phyloP scores from a whole-genome alignment of 305 asterid genomes.

The Vinca major region DNA sequence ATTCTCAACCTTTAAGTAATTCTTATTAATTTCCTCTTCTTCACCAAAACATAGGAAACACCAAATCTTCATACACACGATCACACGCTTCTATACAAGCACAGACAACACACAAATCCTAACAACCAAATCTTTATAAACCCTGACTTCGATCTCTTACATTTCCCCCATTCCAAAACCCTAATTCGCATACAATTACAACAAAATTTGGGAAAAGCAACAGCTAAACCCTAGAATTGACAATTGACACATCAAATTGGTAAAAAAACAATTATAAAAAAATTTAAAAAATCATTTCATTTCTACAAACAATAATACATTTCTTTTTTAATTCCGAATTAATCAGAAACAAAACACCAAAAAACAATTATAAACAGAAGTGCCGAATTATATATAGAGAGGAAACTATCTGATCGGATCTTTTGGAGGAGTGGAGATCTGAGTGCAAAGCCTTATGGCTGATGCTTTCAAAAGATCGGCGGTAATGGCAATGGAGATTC shows the following conservation, averaged over 20 bases:
- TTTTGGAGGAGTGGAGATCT: slow-evolving; percentile 17
- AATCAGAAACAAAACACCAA: background rate
- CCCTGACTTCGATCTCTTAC: slow-evolving; percentile 42
- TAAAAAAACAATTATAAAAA: background rate
- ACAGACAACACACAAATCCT: slow-evolving; percentile 21
- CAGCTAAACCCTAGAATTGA: background rate
- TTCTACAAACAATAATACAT: background rate
- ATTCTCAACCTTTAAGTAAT: background rate
- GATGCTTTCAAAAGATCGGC: slow-evolving; percentile 22
- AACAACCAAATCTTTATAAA: slow-evolving; percentile 20
- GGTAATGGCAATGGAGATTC: slow-evolving; percentile 27
- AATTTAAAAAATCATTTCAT: background rate
- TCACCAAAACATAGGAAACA: slow-evolving; percentile 17
- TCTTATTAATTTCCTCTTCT: slow-evolving; percentile 18
- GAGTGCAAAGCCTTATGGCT: too few relatives aligned
- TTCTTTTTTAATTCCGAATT: background rate
- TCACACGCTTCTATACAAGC: slow-evolving; percentile 16
- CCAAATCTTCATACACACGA: slow-evolving; percentile 52
- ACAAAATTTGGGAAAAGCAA: background rate
- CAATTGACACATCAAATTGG: slow-evolving; percentile 5
- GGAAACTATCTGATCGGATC: slow-evolving; percentile 45
- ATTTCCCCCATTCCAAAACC: slow-evolving; percentile 6
- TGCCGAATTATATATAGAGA: background rate
- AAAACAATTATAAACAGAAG: background rate
- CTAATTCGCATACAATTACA: slow-evolving; percentile 20